Base-by-base conservation (phyloP, 805 yeast species). In the Metschnikowia hibisci region DNA sequence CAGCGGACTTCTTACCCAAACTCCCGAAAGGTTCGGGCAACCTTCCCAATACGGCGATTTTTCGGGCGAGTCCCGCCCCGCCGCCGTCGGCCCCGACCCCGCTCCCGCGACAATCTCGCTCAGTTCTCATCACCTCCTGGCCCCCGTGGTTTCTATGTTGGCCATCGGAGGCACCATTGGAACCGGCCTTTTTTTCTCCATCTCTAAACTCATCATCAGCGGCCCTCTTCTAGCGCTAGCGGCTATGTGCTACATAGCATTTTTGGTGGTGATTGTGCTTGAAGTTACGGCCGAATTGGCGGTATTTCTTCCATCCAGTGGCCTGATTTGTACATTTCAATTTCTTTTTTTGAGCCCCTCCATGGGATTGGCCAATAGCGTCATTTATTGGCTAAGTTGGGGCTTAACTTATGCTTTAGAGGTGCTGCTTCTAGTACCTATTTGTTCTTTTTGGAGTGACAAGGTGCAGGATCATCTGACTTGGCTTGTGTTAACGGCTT, bases 361-460 rank as follows among this genome's bases (percentile, higher is more conserved):
- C 20, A 39, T 52, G 14, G 60, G 57, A 3, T 31, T 47, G n/a
- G 50, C 56, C 15, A 55, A 52, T 32, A 54, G 54, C 32, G 13
- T 55, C 16, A 50, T 58, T 13, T 58, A 55, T 41, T 58, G 62
- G 61, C 31, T 57, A 18, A 54, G 59, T 39, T 58, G 62, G 62
- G 50, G 54, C 13, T 41, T 58, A n/a, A 58, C 62, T 2, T 50
- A 54, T 26, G 60, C 60, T 7, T 42, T 56, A 16, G 62, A 58
- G 32, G 45, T 56, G 23, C 48, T 56, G 23, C 41, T 58, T 6
- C 45, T 56, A 15, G 48, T 41, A 27, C 34, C 51, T 7, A 45
- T 53, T 4, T 44, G 54, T 26, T 23, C 45, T 14, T 52, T 41
- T 30, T 57, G 60, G 60, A 22, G 25, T 20, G 38, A 40, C 6